These are phyloP conservation scores for Rosa persica DNA, from an alignment of 306 rosid genomes.

Conservation along the genomic window DNA sequence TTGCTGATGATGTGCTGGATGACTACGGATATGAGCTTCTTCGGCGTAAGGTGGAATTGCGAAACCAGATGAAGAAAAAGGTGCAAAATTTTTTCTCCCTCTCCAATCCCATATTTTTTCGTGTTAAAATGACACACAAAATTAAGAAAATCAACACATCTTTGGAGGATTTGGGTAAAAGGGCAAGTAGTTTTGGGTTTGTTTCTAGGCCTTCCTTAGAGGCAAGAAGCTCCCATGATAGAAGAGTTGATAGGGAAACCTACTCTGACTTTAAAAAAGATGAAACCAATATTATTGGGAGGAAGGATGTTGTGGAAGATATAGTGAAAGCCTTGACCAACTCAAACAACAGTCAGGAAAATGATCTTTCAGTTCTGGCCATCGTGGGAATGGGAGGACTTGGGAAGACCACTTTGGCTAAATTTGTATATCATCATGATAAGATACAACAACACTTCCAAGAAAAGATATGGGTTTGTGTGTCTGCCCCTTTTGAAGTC, in stretches of 20 bases:
- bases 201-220: background rate
- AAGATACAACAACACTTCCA: conserved; percentile 8
- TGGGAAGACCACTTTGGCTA: conserved; percentile 27
- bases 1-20: background rate
- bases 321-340: background rate
- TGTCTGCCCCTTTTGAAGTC: conserved; percentile 12
- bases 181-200: background rate
- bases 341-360: background rate
- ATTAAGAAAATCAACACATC: background rate
- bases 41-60: background rate
- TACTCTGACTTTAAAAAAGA: background rate
- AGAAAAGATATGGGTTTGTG: conserved; percentile 26
- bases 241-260: background rate
- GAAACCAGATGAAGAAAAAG: background rate
- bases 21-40: background rate
- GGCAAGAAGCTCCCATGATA: background rate
- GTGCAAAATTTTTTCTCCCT: background rate
- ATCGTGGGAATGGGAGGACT: conserved; percentile 32
- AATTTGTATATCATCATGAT: conserved; percentile 14
- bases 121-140: background rate
- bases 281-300: background rate
- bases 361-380: background rate
- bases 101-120: background rate
- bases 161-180: background rate
- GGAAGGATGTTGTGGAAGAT: background rate